Conservation (phyloP, 73 alveolate genomes). For the Paramecium tetraurelia region DNA sequence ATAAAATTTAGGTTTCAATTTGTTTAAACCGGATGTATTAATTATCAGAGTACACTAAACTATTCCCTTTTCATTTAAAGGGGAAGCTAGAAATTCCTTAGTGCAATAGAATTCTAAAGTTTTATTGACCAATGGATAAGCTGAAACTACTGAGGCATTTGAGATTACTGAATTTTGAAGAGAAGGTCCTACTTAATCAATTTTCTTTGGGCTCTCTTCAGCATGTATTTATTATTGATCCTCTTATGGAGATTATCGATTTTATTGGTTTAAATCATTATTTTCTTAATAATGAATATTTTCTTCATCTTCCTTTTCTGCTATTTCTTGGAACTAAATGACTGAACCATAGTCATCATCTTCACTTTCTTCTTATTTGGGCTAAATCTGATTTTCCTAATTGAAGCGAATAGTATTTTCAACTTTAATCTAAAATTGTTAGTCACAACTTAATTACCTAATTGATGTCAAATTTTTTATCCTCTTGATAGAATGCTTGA, state of each 20-base stretch:
- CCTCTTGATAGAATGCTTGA: neutral
- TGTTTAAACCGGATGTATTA: constrained; percentile 12
- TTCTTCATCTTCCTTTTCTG: neutral
- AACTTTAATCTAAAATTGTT: neutral
- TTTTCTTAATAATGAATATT: neutral
- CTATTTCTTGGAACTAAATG: neutral
- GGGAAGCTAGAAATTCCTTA: neutral
- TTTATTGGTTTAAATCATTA: neutral
- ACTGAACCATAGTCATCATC: constrained; percentile 8
- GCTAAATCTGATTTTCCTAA: neutral
- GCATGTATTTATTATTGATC: neutral
- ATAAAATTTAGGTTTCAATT: neutral
- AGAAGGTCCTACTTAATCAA: neutral
- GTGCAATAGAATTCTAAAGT: neutral
- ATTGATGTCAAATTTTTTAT: neutral
- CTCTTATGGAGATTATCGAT: neutral
- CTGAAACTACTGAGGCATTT: neutral
- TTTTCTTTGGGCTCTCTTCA: neutral
- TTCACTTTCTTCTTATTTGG: neutral
- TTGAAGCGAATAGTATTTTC: neutral
- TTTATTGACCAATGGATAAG: neutral
- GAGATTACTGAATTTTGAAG: neutral
- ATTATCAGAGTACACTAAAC: neutral
- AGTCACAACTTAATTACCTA: neutral
- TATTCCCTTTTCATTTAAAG: neutral